Base-by-base conservation (phyloP, 148 eudicot genomes). In the Vaccinium darrowii region DNA sequence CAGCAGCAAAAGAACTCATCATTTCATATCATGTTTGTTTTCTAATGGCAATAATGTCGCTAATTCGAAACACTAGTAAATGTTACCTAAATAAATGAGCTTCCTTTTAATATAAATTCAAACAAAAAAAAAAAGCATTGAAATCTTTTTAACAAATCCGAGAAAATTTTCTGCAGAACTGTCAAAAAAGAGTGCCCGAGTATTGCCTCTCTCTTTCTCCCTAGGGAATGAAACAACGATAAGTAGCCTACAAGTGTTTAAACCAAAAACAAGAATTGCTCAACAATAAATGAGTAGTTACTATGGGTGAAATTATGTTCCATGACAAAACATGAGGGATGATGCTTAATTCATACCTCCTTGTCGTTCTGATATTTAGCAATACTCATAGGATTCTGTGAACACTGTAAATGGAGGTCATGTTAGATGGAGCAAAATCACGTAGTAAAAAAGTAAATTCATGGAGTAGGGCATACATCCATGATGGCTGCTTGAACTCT, bases 401-500 rank as follows among this genome's bases (percentile, higher is more conserved):
- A 97, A 80, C 94, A 93, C 98, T 97, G 96, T 88, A 91, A 89
- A 89, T 65, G 47, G 78, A 90, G 6, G 52, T 82, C 57, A 5
- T 4, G 79, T 86, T 71, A 89, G 81, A 80, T 19, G 73, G 19
- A 56, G 77, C 21, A 78, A 75, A 21, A 0, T 30, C 13, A 52
- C 12, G 39, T 15, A 16, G 14, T 58, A 27, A 51, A 11, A 30
- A 65, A 58, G 9, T 2, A 52, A 67, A 25, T 10, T 14, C 47
- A n/a, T 50, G 27, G 75, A 60, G 23, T 27, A 81, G 84, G 84
- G 73, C 93, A 83, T 97, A 97, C 99, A 80, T 97, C 99, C 98
- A 95, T 91, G 84, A 97, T 94, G 83, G 99, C 99, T 86, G 93
- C 93, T 91, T 95, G 99, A 86, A 97, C 93, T 91, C 98, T 91